Conservation (phyloP, 2,329 filamentous ascomycete genomes). For the Chaetomiaceae sp. region DNA sequence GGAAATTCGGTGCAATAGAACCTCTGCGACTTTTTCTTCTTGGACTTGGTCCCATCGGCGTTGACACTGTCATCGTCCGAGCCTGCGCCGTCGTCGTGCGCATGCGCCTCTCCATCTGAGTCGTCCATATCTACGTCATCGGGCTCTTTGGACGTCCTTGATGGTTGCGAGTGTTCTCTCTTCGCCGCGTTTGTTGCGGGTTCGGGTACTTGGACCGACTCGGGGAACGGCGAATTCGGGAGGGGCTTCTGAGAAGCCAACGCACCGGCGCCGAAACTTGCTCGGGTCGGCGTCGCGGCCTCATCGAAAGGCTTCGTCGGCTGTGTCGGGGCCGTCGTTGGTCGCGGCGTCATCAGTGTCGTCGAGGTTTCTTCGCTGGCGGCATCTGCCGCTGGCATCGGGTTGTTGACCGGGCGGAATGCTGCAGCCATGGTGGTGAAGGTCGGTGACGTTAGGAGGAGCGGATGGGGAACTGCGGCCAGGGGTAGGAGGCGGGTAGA, state of each 20-base stretch:
- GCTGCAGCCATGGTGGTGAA: slow-evolving; percentile 46
- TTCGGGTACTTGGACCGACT: slow-evolving; percentile 45
- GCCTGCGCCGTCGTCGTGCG: slow-evolving; percentile 45
- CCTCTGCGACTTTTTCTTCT: slow-evolving; percentile 94
- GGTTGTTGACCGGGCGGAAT: slow-evolving; percentile 59
- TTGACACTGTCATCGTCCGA: slow-evolving; percentile 65
- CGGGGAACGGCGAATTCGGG: slow-evolving; percentile 49
- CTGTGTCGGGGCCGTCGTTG: slow-evolving; percentile 31
- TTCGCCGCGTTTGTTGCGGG: slow-evolving; percentile 41
- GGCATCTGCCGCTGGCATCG: slow-evolving; percentile 40
- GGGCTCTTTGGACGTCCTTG: slow-evolving; percentile 57
- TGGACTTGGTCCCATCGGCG: slow-evolving; percentile 65
- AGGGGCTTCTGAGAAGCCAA: slow-evolving; percentile 50
- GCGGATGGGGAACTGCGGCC: slow-evolving; percentile 18
- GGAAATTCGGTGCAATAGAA: slow-evolving; percentile 97
- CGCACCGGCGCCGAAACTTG: slow-evolving; percentile 42
- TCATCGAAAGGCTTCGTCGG: slow-evolving; percentile 39
- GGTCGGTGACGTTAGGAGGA: slow-evolving; percentile 11
- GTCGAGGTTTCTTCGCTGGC: slow-evolving; percentile 51
- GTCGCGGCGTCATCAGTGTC: slow-evolving; percentile 32
- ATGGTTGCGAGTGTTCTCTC: slow-evolving; percentile 56
- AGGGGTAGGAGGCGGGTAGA: slow-evolving; percentile 20
- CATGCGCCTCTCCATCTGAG: slow-evolving; percentile 59
- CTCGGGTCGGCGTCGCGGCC: slow-evolving; percentile 59
- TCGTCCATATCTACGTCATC: slow-evolving; percentile 75